Conservation (phyloP, 2,329 filamentous ascomycete species). For the Stemphylium vesicarium region DNA sequence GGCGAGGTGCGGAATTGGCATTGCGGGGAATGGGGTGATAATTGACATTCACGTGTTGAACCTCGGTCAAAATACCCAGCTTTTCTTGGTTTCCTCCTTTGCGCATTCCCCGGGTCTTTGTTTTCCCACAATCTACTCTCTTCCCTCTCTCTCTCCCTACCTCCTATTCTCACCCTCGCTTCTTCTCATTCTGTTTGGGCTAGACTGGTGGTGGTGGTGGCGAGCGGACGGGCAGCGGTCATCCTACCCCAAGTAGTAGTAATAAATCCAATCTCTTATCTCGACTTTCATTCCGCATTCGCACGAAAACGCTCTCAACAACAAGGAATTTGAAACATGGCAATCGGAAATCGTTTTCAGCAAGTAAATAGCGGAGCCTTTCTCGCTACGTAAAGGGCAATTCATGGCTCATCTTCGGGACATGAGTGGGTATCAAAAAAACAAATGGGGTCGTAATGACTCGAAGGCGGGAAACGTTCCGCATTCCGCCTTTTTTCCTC, state of each 20-base stretch:
- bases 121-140: not conserved
- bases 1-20: not conserved
- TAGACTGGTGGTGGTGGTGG: not conserved
- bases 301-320: not conserved
- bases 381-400: not conserved
- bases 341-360: not conserved
- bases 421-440: slow-evolving; percentile 19
- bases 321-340: not conserved
- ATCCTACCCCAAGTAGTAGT: not conserved
- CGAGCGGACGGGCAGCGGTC: not conserved
- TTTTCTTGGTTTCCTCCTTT: not conserved
- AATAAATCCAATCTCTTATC: not conserved
- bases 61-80: too few species aligned
- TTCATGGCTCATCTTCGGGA: not conserved
- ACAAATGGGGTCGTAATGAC: slow-evolving; percentile 10
- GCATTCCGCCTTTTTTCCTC: not conserved
- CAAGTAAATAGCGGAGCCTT: not conserved
- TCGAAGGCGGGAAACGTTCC: not conserved
- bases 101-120: not conserved
- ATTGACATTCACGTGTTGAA: not conserved
- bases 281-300: not conserved
- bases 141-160: too few species aligned
- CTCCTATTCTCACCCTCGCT: not conserved
- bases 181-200: not conserved
- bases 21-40: not conserved